Evolutionary conservation across 2,329 filamentous ascomycete genomes (phyloP).

Genomic region (Alternaria angustiovoidea): DNA sequence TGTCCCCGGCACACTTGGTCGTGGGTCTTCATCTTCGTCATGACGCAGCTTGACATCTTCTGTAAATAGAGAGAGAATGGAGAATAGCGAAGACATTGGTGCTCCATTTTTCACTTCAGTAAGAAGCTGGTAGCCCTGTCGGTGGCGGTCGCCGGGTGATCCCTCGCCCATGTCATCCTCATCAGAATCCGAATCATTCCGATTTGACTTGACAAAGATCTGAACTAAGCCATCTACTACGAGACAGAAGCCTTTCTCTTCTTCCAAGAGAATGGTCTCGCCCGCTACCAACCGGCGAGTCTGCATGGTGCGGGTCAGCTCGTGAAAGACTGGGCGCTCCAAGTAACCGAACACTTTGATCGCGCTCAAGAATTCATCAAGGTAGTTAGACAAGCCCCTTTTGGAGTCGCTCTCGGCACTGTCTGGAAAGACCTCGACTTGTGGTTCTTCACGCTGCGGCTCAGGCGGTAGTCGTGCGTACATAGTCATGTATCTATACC

Average conservation of each 20-base stretch:
- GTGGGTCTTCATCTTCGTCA: conserved; percentile 69
- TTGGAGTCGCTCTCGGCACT: conserved; percentile 89
- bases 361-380: conserved; percentile 96
- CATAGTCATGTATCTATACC: conserved; percentile 96
- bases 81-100: conserved; percentile 98
- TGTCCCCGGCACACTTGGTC: conserved; percentile 39
- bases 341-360: conserved; percentile 99
- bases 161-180: conserved; percentile 55
- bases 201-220: conserved; percentile 93
- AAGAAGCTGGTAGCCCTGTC: conserved; percentile 90
- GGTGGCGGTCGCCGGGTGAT: conserved; percentile 64
- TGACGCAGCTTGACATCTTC: conserved; percentile 86
- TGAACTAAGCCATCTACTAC: conserved; percentile 96
- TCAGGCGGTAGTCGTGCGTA: conserved; percentile 93
- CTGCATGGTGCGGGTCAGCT: conserved; percentile 97
- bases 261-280: conserved; percentile 92
- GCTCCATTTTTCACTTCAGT: conserved; percentile 98
- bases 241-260: conserved; percentile 97
- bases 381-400: conserved; percentile 90
- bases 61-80: conserved; percentile 94
- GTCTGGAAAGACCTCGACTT: conserved; percentile 94
- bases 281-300: conserved; percentile 95
- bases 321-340: conserved; percentile 95
- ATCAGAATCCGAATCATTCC: conserved; percentile 56
- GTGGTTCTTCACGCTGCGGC: conserved; percentile 93